phyloP scores from a whole-genome alignment of 116 monocot species.

The Posidonia oceanica region DNA sequence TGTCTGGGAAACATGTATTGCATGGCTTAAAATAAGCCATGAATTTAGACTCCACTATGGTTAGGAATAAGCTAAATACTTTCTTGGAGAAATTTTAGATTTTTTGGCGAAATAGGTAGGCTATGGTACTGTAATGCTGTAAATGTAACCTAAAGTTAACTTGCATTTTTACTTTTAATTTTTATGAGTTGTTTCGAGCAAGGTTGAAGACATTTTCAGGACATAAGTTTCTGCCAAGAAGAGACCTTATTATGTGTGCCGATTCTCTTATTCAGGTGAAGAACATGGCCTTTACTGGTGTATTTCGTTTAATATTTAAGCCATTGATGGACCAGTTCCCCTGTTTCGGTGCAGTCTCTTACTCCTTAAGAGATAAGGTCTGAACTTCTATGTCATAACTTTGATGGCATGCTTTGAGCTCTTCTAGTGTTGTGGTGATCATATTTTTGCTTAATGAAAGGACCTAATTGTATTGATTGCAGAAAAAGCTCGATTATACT shows the following conservation, averaged over 20 bases:
- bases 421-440: neutral
- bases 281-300: conserved; percentile 91
- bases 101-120: too few species aligned
- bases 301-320: conserved; percentile 85
- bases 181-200: too few species aligned
- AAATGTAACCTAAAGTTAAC: too few species aligned
- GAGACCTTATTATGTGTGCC: neutral
- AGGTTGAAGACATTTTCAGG: too few species aligned
- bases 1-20: too few species aligned
- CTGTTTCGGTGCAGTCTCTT: conserved; percentile 94
- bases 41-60: too few species aligned
- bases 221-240: too few species aligned
- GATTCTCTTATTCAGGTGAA: conserved; percentile 59
- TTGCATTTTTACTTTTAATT: too few species aligned
- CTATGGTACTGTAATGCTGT: too few species aligned
- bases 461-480: conserved; percentile 3
- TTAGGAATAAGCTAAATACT: too few species aligned
- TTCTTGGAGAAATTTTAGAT: too few species aligned
- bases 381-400: neutral
- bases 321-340: conserved; percentile 80
- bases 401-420: neutral
- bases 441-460: neutral
- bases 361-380: conserved; percentile 97
- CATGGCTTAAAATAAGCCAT: too few species aligned
- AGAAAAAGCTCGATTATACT: conserved; percentile 54